These are phyloP conservation scores for Eutrema japonicum DNA, from an alignment of 345 rosid species.

Conservation along the genomic window DNA sequence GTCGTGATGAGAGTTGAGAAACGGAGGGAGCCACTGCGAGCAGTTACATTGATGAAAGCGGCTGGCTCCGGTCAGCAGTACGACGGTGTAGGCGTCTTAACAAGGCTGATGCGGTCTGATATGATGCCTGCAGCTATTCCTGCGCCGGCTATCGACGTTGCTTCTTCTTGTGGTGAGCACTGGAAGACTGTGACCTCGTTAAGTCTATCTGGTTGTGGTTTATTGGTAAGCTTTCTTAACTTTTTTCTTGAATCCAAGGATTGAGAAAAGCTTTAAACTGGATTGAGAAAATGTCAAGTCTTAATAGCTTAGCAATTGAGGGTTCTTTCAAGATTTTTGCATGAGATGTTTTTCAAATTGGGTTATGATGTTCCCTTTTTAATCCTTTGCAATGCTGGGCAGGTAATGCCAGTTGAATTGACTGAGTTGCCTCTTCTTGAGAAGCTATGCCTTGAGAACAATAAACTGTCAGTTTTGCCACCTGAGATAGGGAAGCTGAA, in stretches of 20 bases:
- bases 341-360: neutral
- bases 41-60: conserved; percentile 64
- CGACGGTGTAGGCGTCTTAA: conserved; percentile 80
- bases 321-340: too few relatives aligned
- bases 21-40: conserved; percentile 79
- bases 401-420: conserved; percentile 87
- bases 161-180: conserved; percentile 61
- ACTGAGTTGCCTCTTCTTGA: conserved; percentile 79
- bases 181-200: conserved; percentile 80
- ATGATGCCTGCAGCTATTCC: conserved; percentile 50
- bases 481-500: conserved; percentile 86
- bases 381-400: conserved; percentile 20
- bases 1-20: conserved; percentile 78
- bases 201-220: conserved; percentile 75
- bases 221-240: conserved; percentile 27
- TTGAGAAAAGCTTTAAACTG: conserved; percentile 9
- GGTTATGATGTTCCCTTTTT: neutral
- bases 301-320: too few relatives aligned
- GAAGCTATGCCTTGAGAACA: conserved; percentile 87
- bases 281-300: neutral
- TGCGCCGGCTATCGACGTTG: conserved; percentile 44
- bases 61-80: conserved; percentile 83
- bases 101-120: conserved; percentile 68
- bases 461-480: conserved; percentile 77
- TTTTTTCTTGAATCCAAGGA: neutral